Conservation (phyloP, 352 stramenopile species). For the Pilasporangium apinafurcum region DNA sequence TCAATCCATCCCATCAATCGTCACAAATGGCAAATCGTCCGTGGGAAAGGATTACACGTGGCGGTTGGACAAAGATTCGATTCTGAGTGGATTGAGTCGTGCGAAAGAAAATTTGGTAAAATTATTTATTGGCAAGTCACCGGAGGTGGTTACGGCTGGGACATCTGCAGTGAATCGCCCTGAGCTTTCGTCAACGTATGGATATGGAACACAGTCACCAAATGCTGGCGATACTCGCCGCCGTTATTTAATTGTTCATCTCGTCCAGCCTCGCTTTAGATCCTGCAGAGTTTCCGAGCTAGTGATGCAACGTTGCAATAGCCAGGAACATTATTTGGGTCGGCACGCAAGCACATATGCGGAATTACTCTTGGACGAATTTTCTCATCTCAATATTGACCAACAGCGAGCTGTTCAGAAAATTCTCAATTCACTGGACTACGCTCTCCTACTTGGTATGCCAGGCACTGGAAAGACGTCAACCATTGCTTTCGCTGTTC, state of each 20-base stretch:
- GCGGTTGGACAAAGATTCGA: slow-evolving; percentile 72
- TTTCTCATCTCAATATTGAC: slow-evolving; percentile 65
- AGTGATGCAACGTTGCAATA: slow-evolving; percentile 23
- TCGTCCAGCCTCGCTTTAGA: slow-evolving; percentile 55
- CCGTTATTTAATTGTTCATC: slow-evolving; percentile 58
- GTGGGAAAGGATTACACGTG: slow-evolving; percentile 61
- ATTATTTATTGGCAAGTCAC: slow-evolving; percentile 53
- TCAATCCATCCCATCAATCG: slow-evolving; percentile 51
- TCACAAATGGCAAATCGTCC: slow-evolving; percentile 43
- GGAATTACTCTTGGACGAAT: slow-evolving; percentile 35
- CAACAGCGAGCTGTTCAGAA: slow-evolving; percentile 66
- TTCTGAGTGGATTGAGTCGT: slow-evolving; percentile 54
- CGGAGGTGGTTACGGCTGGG: slow-evolving; percentile 31
- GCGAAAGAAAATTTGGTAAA: slow-evolving; percentile 76
- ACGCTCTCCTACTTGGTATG: slow-evolving; percentile 93
- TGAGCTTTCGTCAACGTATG: slow-evolving; percentile 15
- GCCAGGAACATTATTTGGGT: not conserved
- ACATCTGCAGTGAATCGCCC: slow-evolving; percentile 21
- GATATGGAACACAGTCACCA: slow-evolving; percentile 6
- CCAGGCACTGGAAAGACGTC: slow-evolving; percentile 96
- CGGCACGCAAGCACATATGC: not conserved
- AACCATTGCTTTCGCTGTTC: slow-evolving; percentile 93
- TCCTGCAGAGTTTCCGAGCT: slow-evolving; percentile 32
- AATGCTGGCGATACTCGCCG: slow-evolving; percentile 40
- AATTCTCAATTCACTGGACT: slow-evolving; percentile 89